These are phyloP conservation scores for Eimeria acervulina DNA, from an alignment of 169 alveolate species.

Conservation along the genomic window DNA sequence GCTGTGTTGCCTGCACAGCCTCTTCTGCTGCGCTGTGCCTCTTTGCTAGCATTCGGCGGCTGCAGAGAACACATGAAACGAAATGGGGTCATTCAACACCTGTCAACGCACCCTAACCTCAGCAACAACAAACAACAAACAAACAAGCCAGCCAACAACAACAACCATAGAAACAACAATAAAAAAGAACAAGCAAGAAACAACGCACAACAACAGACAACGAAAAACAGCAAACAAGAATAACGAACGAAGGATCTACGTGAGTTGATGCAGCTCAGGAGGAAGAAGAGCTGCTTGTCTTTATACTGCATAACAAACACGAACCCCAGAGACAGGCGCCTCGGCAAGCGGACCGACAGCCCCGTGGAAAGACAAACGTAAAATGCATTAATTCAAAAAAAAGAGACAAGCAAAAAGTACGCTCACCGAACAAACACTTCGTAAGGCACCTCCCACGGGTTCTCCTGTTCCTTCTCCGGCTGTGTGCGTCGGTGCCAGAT, in stretches of 20 bases:
- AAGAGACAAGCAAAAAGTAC: neutral
- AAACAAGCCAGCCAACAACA: too few relatives aligned
- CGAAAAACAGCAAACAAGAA: too few relatives aligned
- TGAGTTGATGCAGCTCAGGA: neutral
- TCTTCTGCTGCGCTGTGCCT: too few relatives aligned
- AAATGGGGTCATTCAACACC: too few relatives aligned
- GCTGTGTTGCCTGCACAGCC: neutral
- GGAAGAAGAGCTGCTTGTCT: neutral
- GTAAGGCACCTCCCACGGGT: conserved; percentile 21
- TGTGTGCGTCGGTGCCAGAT: conserved; percentile 7
- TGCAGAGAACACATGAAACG: too few relatives aligned
- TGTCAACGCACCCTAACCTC: too few relatives aligned
- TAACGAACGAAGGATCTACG: neutral
- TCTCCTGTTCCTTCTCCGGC: neutral
- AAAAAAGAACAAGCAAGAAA: too few relatives aligned
- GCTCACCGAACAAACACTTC: conserved; percentile 17
- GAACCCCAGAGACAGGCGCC: neutral
- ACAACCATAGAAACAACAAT: too few relatives aligned
- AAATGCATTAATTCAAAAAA: neutral
- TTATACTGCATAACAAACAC: neutral
- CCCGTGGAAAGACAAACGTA: neutral
- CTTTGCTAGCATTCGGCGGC: too few relatives aligned
- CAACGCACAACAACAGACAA: too few relatives aligned
- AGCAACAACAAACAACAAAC: too few relatives aligned
- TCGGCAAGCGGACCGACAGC: neutral